Percentiles rank a stretch among this genome's conserved stretches.
Conservation (phyloP, 805 yeast genomes). For the Sungouiella thailandica region DNA sequence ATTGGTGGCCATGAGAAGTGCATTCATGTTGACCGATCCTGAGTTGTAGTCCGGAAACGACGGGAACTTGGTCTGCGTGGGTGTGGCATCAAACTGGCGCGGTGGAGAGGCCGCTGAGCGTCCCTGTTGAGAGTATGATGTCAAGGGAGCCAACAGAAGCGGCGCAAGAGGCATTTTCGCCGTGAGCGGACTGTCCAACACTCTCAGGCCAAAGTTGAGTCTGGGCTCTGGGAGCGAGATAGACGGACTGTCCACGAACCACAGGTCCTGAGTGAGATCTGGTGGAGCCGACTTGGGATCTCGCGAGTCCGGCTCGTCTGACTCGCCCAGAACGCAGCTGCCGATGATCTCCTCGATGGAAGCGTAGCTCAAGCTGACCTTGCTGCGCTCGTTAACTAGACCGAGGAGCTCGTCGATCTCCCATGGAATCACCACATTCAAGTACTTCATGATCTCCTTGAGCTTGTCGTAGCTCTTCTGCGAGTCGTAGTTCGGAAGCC, state of each 20-base stretch:
- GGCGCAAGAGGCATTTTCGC: not conserved
- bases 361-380: constrained; percentile 42
- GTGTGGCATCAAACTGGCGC: not conserved
- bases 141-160: not conserved
- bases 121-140: not conserved
- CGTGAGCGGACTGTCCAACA: not conserved
- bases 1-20: constrained; percentile 11
- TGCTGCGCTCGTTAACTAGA: constrained; percentile 40
- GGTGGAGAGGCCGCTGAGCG: too few species aligned
- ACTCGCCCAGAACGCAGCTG: constrained; percentile 49
- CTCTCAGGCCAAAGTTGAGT: not conserved
- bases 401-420: constrained; percentile 51
- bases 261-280: not conserved
- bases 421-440: constrained; percentile 55
- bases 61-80: not conserved
- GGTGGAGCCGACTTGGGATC: not conserved
- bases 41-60: too few species aligned
- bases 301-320: constrained; percentile 2
- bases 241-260: not conserved
- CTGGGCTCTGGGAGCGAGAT: not conserved
- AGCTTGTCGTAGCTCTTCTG: constrained; percentile 38
- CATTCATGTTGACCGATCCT: constrained; percentile 9
- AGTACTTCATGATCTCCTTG: constrained; percentile 37
- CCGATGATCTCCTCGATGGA: constrained; percentile 60
- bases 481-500: constrained; percentile 13